phyloP scores from a whole-genome alignment of 2,329 filamentous ascomycete genomes.

The Diaporthe vexans region DNA sequence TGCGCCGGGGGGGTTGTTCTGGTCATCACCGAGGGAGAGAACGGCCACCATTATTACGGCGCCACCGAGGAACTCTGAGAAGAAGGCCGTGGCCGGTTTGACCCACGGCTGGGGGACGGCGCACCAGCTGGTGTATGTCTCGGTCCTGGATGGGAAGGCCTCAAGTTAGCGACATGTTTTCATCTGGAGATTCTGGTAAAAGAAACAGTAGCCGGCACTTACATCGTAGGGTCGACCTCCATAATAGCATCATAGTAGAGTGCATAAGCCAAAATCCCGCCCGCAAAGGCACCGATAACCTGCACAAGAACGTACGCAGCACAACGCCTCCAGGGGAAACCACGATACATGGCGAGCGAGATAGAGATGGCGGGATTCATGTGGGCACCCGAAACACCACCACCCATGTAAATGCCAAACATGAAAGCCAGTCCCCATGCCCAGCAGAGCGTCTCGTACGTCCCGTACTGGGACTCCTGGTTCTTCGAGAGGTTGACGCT shows the following conservation, averaged over 20 bases:
- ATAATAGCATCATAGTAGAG: constrained; percentile 50
- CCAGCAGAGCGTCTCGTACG: constrained; percentile 49
- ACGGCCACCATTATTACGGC: constrained; percentile 55
- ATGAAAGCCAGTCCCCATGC: constrained; percentile 51
- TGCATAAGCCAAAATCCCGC: constrained; percentile 50
- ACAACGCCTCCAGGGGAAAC: constrained; percentile 54
- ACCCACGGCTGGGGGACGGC: constrained; percentile 51
- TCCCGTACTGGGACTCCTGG: constrained; percentile 45
- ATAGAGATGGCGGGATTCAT: constrained; percentile 55
- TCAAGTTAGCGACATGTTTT: neutral
- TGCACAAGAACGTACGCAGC: constrained; percentile 49
- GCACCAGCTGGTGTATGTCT: constrained; percentile 52
- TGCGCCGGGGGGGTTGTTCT: constrained; percentile 54
- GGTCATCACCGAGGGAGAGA: constrained; percentile 54
- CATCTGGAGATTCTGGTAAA: neutral
- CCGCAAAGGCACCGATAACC: constrained; percentile 50
- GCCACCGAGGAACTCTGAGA: constrained; percentile 53
- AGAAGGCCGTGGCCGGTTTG: constrained; percentile 48
- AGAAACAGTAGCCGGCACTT: neutral
- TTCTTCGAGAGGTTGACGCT: constrained; percentile 47
- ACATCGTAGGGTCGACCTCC: constrained; percentile 50
- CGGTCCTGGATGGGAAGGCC: constrained; percentile 1
- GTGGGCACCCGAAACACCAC: constrained; percentile 49
- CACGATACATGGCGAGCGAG: constrained; percentile 52
- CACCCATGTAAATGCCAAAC: constrained; percentile 50